Evolutionary conservation across 805 yeast genomes (phyloP), one percentile per base, ranked within the genome.

Genomic region (Teunomyces gatunensis): DNA sequence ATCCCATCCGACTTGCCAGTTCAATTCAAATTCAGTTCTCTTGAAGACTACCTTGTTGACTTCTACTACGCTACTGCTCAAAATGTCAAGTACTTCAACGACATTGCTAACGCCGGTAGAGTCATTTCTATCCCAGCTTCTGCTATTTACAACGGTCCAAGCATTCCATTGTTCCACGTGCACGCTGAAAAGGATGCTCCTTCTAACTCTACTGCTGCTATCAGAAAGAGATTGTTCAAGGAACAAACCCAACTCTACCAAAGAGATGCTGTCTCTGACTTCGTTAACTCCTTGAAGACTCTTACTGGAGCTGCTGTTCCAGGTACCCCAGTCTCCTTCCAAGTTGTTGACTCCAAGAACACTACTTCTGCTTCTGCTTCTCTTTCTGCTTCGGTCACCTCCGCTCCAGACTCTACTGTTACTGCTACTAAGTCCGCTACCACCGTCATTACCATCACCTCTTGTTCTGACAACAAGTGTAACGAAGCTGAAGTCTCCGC

Each of bases 201-300:
- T 33, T 52, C 68, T 29, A 71, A 71, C 68, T 69, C 75, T 34
- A 67, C 75, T 53, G 65, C 67, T 49, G 70, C 70, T 32, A 56
- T 69, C 59, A 69, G 69, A 62, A 71, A 60, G 60, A 68, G 75
- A 67, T 61, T 68, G 46, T 56, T 64, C 49, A 32, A 45, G 29
- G 51, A 46, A 3, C 57, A 54, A 32, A 51, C 56, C 35, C 46
- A 51, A 33, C 35, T 60, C n/a, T 55, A 50, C 46, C 60, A 61
- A 56, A 69, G 68, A 60, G 74, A 65, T 50, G 71, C 46, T 23
- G 51, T 39, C n/a, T 49, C 58, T 18, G 61, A 56, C 53, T 60
- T 65, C 44, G 49, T 55, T 39, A 57, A 54, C 18, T 47, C 54
- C 46, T 53, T 63, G 53, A 48, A 61, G 54, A 21, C 59, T 23